Conservation (phyloP, 345 rosid genomes). For the Gossypium longicalyx region DNA sequence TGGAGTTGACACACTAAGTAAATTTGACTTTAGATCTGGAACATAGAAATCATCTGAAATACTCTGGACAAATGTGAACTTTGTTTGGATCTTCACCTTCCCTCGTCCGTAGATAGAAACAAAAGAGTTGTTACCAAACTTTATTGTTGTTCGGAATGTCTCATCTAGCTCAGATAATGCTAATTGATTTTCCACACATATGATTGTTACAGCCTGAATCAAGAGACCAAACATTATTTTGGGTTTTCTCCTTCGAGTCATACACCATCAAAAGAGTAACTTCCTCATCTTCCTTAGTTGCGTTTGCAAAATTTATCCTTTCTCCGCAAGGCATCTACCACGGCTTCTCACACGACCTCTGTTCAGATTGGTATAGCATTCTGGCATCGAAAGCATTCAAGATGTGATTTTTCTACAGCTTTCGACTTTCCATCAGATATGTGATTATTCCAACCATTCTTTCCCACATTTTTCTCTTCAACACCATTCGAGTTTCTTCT, state of each 20-base stretch:
- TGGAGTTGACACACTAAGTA: neutral
- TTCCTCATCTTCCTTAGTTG: no score
- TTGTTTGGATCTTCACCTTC: neutral
- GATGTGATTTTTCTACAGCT: no score
- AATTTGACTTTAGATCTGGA: neutral
- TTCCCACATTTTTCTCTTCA: no score
- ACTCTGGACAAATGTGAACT: neutral
- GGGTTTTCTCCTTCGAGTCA: neutral
- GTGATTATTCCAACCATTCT: no score
- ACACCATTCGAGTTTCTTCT: no score
- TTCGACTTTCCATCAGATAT: no score
- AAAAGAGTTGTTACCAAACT: neutral
- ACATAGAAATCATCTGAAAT: neutral
- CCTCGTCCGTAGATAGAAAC: neutral
- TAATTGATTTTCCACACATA: neutral
- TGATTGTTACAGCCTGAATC: neutral
- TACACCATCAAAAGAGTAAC: neutral
- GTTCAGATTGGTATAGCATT: no score
- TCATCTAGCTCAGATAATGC: neutral
- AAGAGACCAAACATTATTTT: neutral
- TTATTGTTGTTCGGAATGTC: neutral
- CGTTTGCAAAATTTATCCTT: no score
- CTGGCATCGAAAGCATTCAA: no score
- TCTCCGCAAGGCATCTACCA: accelerated
- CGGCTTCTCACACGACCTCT: no score